These are phyloP conservation scores for Aspergillus sp. DNA, from an alignment of 2,329 filamentous ascomycete genomes.

Conservation along the genomic window DNA sequence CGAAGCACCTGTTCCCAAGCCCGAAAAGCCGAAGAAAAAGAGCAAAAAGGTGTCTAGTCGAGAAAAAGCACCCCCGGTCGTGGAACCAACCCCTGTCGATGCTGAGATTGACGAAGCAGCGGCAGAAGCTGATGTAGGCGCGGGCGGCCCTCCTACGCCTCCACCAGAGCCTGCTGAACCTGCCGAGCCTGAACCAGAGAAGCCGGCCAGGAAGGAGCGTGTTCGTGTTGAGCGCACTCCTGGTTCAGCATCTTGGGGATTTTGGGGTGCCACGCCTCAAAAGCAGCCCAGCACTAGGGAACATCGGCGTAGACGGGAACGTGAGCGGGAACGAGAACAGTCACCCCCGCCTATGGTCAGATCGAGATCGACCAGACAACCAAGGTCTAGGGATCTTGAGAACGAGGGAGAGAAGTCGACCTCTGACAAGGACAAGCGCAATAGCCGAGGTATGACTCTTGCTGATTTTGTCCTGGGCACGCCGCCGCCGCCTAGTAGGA, in stretches of 20 bases:
- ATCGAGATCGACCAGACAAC: constrained; percentile 59
- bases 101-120: constrained; percentile 34
- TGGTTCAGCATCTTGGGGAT: constrained; percentile 69
- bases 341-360: constrained; percentile 49
- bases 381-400: constrained; percentile 63
- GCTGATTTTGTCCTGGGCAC: constrained; percentile 67
- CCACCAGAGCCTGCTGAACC: constrained; percentile 57
- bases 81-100: constrained; percentile 53
- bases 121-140: constrained; percentile 26
- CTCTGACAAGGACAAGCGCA: constrained; percentile 66
- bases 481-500: constrained; percentile 59
- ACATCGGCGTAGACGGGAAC: constrained; percentile 36
- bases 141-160: constrained; percentile 49
- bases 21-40: constrained; percentile 35
- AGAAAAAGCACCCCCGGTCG: constrained; percentile 31
- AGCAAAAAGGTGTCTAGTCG: constrained; percentile 34
- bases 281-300: constrained; percentile 56
- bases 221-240: constrained; percentile 72
- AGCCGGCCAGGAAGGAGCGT: constrained; percentile 70
- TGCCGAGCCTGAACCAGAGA: constrained; percentile 56
- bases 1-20: constrained; percentile 29
- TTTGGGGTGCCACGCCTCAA: constrained; percentile 64
- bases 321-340: constrained; percentile 48
- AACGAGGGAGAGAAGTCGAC: constrained; percentile 63
- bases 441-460: constrained; percentile 60